phyloP scores from a whole-genome alignment of 2,329 filamentous ascomycete genomes.

The Fusarium verticillioides region DNA sequence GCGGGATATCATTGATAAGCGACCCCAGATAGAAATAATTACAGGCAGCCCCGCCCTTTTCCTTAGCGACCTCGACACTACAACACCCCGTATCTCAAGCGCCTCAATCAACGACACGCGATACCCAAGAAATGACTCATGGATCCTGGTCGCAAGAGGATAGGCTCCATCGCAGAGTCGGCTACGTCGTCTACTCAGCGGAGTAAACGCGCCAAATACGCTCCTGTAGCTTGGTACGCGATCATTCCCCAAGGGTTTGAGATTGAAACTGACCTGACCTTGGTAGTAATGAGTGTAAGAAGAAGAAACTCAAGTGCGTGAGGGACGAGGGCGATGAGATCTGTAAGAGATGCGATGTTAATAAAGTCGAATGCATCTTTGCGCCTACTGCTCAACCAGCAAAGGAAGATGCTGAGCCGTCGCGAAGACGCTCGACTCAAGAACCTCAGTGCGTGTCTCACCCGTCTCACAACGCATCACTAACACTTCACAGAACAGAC shows the following conservation, averaged over 20 bases:
- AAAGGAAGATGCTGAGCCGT: background rate
- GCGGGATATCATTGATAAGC: background rate
- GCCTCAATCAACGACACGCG: background rate
- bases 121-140: background rate
- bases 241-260: background rate
- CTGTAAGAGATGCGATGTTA: background rate
- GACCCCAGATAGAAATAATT: background rate
- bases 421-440: background rate
- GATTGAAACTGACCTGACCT: background rate
- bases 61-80: background rate
- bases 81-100: background rate
- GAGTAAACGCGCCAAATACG: constrained; percentile 20
- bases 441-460: background rate
- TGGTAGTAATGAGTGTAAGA: constrained; percentile 13
- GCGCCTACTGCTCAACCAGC: background rate
- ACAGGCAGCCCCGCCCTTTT: background rate
- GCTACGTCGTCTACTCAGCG: background rate
- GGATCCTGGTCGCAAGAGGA: background rate
- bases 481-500: background rate
- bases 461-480: rapidly evolving
- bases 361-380: constrained; percentile 4
- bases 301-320: constrained; percentile 17
- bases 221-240: constrained; percentile 13
- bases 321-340: background rate
- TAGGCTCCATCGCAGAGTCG: background rate